Evolutionary conservation across 2,329 filamentous ascomycete species (phyloP), one percentile per base, ranked within the genome.

Genomic region (Xylariomycetidae sp.): DNA sequence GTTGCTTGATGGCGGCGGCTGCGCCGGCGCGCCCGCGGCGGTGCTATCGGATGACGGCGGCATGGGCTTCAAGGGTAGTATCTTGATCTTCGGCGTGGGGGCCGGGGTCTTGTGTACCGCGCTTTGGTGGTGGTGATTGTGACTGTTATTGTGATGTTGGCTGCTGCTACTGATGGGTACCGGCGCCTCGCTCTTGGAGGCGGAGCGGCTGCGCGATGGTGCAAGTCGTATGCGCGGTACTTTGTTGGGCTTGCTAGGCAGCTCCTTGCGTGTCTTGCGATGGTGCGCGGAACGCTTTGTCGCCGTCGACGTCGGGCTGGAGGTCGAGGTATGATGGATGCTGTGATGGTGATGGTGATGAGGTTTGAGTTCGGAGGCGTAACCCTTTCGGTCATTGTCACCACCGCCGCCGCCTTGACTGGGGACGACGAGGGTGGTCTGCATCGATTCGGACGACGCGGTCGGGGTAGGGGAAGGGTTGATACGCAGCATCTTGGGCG

Each of bases 401-500:
- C 37, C 35, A 7, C 37, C 16, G 14, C n/a, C n/a, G n/a, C n/a
- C n/a, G n/a, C n/a, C n/a, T n/a, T n/a, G n/a, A n/a, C 31, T 27
- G 16, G 27, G 7, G 13, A 19, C 6, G 18, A 49, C 33, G 22
- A 42, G 17, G 20, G 27, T 38, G 31, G 40, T 39, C 14, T 44
- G 46, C 5, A 45, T 35, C 11, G 50, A 53, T 32, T 54, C 50
- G 5, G 46, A 46, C n/a, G 51, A 54, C 3, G 50, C 48, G 13
- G 40, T 44, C 13, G 46, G 51, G 6, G 53, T 53, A 8, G 51
- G 53, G 7, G 53, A 53, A 11, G 49, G 51, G n/a, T 51, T 42
- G 22, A 56, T 48, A 20, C 44, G 45, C 32, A 56, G 28, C 44
- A 51, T 46, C 35, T 50, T 51, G 7, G 53, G 53, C 13, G 53